These are phyloP conservation scores for Stemphylium lycopersici DNA, from an alignment of 2,329 filamentous ascomycete genomes.

Conservation along the genomic window DNA sequence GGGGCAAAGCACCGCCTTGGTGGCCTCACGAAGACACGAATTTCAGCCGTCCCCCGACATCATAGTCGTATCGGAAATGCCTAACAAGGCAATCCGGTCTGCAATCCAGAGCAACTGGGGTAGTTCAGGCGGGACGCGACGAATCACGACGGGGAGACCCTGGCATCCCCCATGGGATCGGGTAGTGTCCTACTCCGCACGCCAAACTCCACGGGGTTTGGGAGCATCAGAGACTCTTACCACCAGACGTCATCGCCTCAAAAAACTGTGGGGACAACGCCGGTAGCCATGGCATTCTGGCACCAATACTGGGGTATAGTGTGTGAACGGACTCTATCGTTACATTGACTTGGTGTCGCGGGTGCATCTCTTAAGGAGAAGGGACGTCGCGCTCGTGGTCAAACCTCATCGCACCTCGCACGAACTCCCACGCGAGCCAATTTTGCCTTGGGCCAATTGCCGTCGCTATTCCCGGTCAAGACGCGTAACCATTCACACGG, in stretches of 20 bases:
- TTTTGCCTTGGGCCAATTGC: not conserved
- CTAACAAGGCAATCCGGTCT: conserved; percentile 4
- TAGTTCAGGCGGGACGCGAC: not conserved
- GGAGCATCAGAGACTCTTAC: conserved; percentile 16
- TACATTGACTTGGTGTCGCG: conserved; percentile 8
- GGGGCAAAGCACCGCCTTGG: conserved; percentile 2
- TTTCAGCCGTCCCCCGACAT: conserved; percentile 5
- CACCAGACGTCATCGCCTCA: conserved; percentile 21
- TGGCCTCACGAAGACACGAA: conserved; percentile 1
- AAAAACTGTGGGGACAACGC: conserved; percentile 17
- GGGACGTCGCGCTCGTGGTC: conserved; percentile 6
- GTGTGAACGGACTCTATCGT: conserved; percentile 9
- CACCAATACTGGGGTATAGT: conserved; percentile 8
- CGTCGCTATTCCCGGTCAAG: not conserved
- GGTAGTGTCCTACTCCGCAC: conserved; percentile 21
- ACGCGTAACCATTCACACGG: not conserved
- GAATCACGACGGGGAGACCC: conserved; percentile 1
- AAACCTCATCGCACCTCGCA: not conserved
- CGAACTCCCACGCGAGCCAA: not conserved
- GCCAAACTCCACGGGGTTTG: conserved; percentile 20
- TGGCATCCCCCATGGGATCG: conserved; percentile 7
- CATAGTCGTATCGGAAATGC: conserved; percentile 7
- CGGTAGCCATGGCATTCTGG: conserved; percentile 11
- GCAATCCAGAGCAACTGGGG: not conserved
- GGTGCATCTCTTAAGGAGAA: conserved; percentile 6